Percentiles rank a stretch among this genome's conserved stretches.
Conservation (phyloP, 2,329 filamentous ascomycete species). For the Sphaerulina musiva region DNA sequence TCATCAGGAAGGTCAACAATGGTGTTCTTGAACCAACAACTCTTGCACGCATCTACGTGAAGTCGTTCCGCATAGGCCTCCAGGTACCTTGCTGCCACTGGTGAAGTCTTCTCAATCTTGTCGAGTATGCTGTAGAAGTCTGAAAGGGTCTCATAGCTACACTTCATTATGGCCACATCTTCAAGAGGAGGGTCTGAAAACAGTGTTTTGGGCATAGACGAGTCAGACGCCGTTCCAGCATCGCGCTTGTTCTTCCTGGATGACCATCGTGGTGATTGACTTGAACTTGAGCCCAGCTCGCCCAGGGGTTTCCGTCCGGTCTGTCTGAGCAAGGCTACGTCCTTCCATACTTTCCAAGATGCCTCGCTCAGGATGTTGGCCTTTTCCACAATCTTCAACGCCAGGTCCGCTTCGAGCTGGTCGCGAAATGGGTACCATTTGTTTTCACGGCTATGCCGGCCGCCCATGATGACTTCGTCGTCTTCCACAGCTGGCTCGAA, state of each 20-base stretch:
- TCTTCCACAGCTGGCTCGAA: constrained; percentile 21
- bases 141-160: constrained; percentile 12
- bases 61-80: constrained; percentile 22
- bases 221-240: neutral
- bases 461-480: constrained; percentile 17
- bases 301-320: neutral
- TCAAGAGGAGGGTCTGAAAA: neutral
- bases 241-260: constrained; percentile 8
- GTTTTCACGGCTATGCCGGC: constrained; percentile 13
- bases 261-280: constrained; percentile 5
- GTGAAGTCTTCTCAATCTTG: constrained; percentile 21
- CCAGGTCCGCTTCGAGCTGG: constrained; percentile 14
- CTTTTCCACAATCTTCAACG: constrained; percentile 15
- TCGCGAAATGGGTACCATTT: constrained; percentile 16
- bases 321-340: neutral
- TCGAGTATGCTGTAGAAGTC: constrained; percentile 21
- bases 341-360: constrained; percentile 16
- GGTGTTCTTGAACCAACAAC: constrained; percentile 19
- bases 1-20: constrained; percentile 3
- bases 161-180: neutral
- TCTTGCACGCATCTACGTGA: constrained; percentile 15
- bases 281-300: constrained; percentile 9
- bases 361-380: constrained; percentile 15
- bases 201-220: constrained; percentile 5
- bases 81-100: constrained; percentile 16